These are phyloP conservation scores for Ganoderma meredithae DNA, from an alignment of 1,284 basidiomycete species.

Conservation along the genomic window DNA sequence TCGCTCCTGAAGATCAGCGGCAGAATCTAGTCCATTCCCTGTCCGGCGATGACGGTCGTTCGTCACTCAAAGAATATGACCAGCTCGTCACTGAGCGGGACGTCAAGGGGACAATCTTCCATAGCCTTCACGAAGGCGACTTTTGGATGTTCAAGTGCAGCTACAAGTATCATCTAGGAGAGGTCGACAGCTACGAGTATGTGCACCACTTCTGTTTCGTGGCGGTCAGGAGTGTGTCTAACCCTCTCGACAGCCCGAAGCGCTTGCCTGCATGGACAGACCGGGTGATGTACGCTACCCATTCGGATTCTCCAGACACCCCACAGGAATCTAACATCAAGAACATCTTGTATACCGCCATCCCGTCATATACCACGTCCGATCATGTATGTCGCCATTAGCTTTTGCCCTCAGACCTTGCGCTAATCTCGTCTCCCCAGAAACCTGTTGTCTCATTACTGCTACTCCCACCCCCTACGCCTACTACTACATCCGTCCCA, in stretches of 20 bases:
- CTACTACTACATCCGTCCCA: conserved; percentile 42
- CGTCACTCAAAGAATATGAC: conserved; percentile 78
- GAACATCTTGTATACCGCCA: conserved; percentile 75
- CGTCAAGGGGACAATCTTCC: conserved; percentile 68
- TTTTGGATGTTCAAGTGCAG: conserved; percentile 90
- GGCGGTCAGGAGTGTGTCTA: background rate
- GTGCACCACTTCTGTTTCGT: conserved; percentile 32
- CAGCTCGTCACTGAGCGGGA: conserved; percentile 73
- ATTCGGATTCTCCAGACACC: conserved; percentile 68
- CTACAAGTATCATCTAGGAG: conserved; percentile 86
- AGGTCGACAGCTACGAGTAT: conserved; percentile 83
- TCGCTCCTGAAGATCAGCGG: conserved; percentile 43
- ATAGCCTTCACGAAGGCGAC: conserved; percentile 81
- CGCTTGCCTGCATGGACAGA: conserved; percentile 96
- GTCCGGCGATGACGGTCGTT: conserved; percentile 61
- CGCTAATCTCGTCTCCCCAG: conserved; percentile 41
- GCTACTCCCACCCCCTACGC: conserved; percentile 55
- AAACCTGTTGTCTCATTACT: conserved; percentile 76
- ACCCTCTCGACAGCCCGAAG: conserved; percentile 58
- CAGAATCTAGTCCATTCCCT: conserved; percentile 51
- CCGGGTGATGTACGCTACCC: conserved; percentile 87
- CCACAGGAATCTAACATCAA: conserved; percentile 61
- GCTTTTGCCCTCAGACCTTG: background rate
- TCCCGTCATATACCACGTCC: conserved; percentile 79
- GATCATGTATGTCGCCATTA: conserved; percentile 63